A percentile compares a stretch with the other conserved stretches of the same genome.
phyloP scores from a whole-genome alignment of 176 grass and related monocot genomes.

The Oryza officinalis region DNA sequence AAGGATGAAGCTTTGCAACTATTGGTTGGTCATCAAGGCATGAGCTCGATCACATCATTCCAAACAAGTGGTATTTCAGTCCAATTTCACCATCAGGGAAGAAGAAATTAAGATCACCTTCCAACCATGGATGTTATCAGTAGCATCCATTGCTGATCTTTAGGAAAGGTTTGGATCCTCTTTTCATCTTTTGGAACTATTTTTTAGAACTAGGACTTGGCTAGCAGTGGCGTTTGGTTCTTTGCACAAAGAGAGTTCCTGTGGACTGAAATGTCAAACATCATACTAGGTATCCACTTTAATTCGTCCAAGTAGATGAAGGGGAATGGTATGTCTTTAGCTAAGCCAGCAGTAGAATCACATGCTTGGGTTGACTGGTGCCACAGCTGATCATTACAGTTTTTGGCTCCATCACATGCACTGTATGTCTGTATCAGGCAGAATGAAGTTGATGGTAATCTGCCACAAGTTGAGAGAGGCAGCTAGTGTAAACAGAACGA shows the following conservation, averaged over 20 bases:
- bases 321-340: not conserved
- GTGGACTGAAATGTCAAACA: not conserved
- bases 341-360: not conserved
- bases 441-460: not conserved
- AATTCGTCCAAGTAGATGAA: not conserved
- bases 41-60: not conserved
- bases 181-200: not conserved
- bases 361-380: not conserved
- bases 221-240: not conserved
- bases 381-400: not conserved
- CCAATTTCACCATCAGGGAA: constrained; percentile 9
- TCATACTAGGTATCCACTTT: not conserved
- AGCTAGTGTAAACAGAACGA: not conserved
- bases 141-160: not conserved
- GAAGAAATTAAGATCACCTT: not conserved
- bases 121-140: not conserved
- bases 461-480: not conserved
- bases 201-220: not conserved
- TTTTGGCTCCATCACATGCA: not conserved
- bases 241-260: not conserved
- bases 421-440: not conserved
- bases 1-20: not conserved
- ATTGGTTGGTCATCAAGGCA: not conserved
- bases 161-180: no score
- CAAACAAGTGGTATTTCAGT: not conserved